Conservation (phyloP, 305 asterid genomes). For the Fraxinus dipetala region DNA sequence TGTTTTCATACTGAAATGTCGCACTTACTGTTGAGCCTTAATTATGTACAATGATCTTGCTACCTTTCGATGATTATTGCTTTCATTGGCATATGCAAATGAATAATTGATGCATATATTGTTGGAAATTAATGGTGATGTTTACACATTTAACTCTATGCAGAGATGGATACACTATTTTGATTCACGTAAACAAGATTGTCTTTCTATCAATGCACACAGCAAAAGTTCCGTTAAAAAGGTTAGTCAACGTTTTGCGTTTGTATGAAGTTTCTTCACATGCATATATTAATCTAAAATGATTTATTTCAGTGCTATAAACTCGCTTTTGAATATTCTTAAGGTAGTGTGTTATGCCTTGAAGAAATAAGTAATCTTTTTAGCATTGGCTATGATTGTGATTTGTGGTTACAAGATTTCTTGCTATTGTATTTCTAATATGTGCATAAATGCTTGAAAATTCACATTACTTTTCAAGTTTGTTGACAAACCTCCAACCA, state of each 20-base stretch:
- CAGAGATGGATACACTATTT: slow-evolving; percentile 75
- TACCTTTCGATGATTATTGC: background rate
- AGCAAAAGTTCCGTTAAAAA: slow-evolving; percentile 75
- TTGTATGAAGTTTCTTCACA: slow-evolving; percentile 2
- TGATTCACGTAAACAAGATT: slow-evolving; percentile 66
- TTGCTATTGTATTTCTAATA: background rate
- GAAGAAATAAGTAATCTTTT: background rate
- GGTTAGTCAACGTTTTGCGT: slow-evolving; percentile 44
- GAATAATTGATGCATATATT: background rate
- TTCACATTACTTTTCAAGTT: slow-evolving; percentile 13
- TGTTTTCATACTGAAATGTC: background rate
- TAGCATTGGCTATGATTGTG: background rate
- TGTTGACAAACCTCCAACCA: background rate
- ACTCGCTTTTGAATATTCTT: background rate
- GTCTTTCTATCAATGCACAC: slow-evolving; percentile 82
- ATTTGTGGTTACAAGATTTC: background rate
- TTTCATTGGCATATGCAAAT: background rate
- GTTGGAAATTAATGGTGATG: slow-evolving; percentile 2
- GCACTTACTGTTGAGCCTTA: background rate
- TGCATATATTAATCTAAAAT: background rate
- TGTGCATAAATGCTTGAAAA: slow-evolving; percentile 1
- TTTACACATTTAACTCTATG: slow-evolving; percentile 23
- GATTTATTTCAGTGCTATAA: background rate
- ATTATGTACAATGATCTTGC: background rate
- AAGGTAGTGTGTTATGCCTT: background rate